Evolutionary conservation across 768 basidiomycete species (phyloP), one percentile per base, ranked within the genome.

Genomic region (Podaxis carcinomalis): DNA sequence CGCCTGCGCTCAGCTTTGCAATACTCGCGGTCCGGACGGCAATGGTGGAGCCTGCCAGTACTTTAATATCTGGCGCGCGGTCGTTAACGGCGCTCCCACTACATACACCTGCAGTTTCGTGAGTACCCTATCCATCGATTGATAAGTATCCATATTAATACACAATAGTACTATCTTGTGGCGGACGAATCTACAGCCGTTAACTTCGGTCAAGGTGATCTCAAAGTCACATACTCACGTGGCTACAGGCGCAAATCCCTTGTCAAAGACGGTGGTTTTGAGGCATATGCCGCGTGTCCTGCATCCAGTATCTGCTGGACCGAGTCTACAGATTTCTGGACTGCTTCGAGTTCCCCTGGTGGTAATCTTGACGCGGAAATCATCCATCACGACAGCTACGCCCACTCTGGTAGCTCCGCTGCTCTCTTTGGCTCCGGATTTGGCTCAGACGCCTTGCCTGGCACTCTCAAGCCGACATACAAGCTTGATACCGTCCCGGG

Each of bases 21-120:
- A 78, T 58, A 70, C 69, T 11, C 76, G 80, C 28, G 75, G 72
- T 6, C 70, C 76, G 2, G 80, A 82, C 61, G 65, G 70, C 5
- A 63, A 63, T 35, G 79, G 80, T 28, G 81, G 80, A 49, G 75
- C 73, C 5, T 83, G 81, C 68, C 74, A 76, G 57, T 83, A 75
- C 72, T 80, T 83, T 70, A 83, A 83, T 64, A 81, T 82, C 70
- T 83, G 80, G 80, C 76, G 79, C 37, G 80, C 79, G 11, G 69
- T 81, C 32, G 77, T 80, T 0, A 67, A 77, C 59, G 79, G 78
- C 7, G 62, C 66, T n/a, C 79, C 81, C 0, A 80, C 78, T 2
- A 80, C 78, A 0, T 81, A 81, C 68, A 77, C 77, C 40, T 83
- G 80, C 71, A 76, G 77, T 63, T 76, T 81, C 74, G 80, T 80